A percentile compares a stretch with the other conserved stretches of the same genome.
These are phyloP conservation scores for Rhododendron kiyosumense DNA, from an alignment of 148 eudicot genomes.

Conservation along the genomic window DNA sequence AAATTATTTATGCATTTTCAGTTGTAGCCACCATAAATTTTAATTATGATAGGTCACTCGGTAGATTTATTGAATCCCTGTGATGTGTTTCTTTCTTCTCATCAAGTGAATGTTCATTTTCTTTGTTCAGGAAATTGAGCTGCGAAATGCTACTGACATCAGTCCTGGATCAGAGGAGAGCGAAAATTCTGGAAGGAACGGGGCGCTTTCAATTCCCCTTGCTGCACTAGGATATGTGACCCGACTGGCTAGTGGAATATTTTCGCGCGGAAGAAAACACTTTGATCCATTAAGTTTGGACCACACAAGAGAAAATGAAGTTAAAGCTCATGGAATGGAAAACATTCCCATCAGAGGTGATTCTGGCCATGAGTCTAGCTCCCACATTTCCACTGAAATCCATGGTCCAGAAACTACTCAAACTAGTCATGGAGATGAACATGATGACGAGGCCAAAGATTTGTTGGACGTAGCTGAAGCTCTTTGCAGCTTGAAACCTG, in stretches of 20 bases:
- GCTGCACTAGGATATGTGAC: conserved; percentile 80
- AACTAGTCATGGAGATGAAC: conserved; percentile 22
- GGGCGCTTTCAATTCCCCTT: conserved; percentile 67
- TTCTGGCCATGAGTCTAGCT: conserved; percentile 27
- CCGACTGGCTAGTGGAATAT: conserved; percentile 76
- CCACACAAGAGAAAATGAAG: conserved; percentile 32
- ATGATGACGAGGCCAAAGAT: conserved; percentile 22
- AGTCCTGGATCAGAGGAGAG: conserved; percentile 44
- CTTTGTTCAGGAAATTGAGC: conserved; percentile 36
- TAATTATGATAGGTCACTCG: background rate
- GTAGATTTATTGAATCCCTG: background rate
- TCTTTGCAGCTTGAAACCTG: conserved; percentile 28
- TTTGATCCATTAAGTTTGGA: conserved; percentile 33
- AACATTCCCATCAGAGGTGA: conserved; percentile 26
- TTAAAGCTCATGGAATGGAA: conserved; percentile 26
- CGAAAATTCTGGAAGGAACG: conserved; percentile 58
- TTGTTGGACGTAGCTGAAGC: conserved; percentile 35
- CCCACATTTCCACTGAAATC: conserved; percentile 31
- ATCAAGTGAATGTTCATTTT: background rate
- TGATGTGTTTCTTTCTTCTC: background rate
- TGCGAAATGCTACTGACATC: conserved; percentile 29
- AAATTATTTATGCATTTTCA: background rate
- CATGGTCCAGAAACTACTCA: conserved; percentile 22
- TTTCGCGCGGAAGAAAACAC: conserved; percentile 58
- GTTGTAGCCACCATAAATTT: background rate